Conservation (phyloP, 768 basidiomycete species). For the Xerocomus spinulosus region DNA sequence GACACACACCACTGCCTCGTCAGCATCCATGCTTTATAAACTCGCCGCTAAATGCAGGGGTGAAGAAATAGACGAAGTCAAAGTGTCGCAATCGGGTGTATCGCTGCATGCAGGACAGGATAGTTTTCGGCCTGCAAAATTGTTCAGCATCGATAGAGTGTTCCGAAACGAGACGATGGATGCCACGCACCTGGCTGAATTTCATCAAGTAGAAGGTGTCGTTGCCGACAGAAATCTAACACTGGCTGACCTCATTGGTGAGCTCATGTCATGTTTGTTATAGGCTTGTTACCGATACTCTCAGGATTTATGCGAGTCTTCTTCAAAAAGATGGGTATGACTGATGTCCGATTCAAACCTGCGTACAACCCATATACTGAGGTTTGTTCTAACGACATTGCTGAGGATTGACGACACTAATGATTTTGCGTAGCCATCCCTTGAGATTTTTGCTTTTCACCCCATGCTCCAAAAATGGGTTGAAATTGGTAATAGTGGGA, state of each 20-base stretch:
- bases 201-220: constrained; percentile 99
- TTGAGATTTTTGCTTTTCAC: constrained; percentile 99
- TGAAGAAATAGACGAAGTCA: constrained; percentile 38
- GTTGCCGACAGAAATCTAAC: constrained; percentile 93
- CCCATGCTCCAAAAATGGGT: constrained; percentile 92
- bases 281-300: background rate
- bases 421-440: constrained; percentile 61
- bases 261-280: constrained; percentile 13
- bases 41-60: constrained; percentile 81
- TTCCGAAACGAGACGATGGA: constrained; percentile 99
- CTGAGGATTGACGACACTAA: background rate
- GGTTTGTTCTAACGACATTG: constrained; percentile 36
- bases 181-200: constrained; percentile 97
- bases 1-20: constrained; percentile 96
- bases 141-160: constrained; percentile 97
- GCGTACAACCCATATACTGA: constrained; percentile 99
- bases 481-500: constrained; percentile 97
- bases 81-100: constrained; percentile 3
- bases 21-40: constrained; percentile 89
- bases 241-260: constrained; percentile 92
- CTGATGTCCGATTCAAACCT: constrained; percentile 93
- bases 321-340: constrained; percentile 97
- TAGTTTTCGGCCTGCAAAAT: constrained; percentile 86
- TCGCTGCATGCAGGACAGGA: constrained; percentile 38
- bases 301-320: constrained; percentile 97